Percentiles rank a stretch among this genome's conserved stretches.
phyloP scores from a whole-genome alignment of 306 rosid species.

The Urtica urens region DNA sequence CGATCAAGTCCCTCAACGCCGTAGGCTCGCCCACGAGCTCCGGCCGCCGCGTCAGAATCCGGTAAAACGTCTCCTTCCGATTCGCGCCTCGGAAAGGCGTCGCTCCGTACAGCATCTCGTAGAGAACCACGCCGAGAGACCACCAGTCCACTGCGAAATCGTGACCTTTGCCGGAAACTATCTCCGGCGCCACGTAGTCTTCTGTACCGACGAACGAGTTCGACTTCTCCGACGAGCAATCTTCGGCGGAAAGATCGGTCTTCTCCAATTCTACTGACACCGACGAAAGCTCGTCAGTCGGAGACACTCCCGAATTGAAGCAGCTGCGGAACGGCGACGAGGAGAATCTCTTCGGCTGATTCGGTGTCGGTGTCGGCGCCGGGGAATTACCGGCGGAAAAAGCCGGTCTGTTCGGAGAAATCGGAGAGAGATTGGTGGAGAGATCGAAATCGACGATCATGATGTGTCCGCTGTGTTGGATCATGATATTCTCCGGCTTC shows the following conservation, averaged over 20 bases:
- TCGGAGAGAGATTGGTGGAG: constrained; percentile 45
- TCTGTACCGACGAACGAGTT: constrained; percentile 95
- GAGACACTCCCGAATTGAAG: constrained; percentile 23
- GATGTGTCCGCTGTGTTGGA: constrained; percentile 79
- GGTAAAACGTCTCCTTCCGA: constrained; percentile 63
- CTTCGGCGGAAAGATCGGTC: constrained; percentile 11
- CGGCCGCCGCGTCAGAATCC: constrained; percentile 31
- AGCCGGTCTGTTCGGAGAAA: constrained; percentile 9
- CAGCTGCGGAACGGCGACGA: constrained; percentile 18
- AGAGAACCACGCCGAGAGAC: constrained; percentile 62
- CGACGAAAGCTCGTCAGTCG: constrained; percentile 14
- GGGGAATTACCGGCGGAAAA: constrained; percentile 6
- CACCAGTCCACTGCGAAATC: constrained; percentile 88
- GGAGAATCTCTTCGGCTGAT: constrained; percentile 16
- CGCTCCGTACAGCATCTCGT: constrained; percentile 64
- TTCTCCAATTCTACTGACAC: background rate
- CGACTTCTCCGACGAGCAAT: constrained; percentile 54
- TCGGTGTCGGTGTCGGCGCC: constrained; percentile 2
- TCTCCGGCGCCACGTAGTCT: constrained; percentile 93
- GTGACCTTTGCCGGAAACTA: constrained; percentile 59
- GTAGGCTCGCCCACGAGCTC: constrained; percentile 46
- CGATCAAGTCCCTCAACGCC: constrained; percentile 45
- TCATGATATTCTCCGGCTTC: constrained; percentile 81
- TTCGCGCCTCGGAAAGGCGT: constrained; percentile 62
- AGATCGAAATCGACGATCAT: constrained; percentile 94